Conservation (phyloP, 495 filamentous ascomycete species). For the Immersiella caudata region DNA sequence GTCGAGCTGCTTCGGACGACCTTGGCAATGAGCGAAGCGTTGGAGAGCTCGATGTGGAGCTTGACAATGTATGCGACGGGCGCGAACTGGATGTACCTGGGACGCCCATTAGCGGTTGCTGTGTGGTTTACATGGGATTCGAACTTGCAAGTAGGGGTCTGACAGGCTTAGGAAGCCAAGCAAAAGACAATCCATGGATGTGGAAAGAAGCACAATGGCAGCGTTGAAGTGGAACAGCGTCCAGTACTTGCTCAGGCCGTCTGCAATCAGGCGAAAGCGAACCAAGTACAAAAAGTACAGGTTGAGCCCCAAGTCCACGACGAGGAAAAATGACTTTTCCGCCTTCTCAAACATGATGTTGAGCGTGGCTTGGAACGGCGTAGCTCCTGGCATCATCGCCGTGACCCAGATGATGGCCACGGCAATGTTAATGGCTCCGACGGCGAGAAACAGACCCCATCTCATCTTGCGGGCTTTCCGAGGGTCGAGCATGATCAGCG, state of each 20-base stretch:
- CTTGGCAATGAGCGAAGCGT: neutral
- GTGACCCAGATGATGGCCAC: conserved; percentile 50
- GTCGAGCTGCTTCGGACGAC: neutral
- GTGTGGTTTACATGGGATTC: too few relatives aligned
- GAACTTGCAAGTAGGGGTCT: neutral
- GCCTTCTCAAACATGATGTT: conserved; percentile 49
- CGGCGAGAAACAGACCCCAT: conserved; percentile 35
- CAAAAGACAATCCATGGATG: conserved; percentile 44
- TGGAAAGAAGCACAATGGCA: conserved; percentile 44
- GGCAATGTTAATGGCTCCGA: conserved; percentile 42
- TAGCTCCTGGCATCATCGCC: conserved; percentile 19
- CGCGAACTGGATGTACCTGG: neutral
- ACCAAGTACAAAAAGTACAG: conserved; percentile 47
- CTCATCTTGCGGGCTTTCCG: conserved; percentile 27
- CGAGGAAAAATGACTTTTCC: conserved; percentile 46
- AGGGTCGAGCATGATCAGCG: conserved; percentile 34
- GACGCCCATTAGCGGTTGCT: too few relatives aligned
- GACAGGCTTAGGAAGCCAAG: conserved; percentile 4
- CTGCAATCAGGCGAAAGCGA: conserved; percentile 40
- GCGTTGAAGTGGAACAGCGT: conserved; percentile 49
- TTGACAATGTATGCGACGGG: conserved; percentile 3
- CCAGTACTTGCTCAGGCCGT: conserved; percentile 51
- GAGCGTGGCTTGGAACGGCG: conserved; percentile 16
- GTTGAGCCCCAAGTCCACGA: conserved; percentile 48
- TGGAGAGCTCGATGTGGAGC: conserved; percentile 1